These are phyloP conservation scores for Pulveroboletus ravenelii DNA, from an alignment of 768 basidiomycete species.

Conservation along the genomic window DNA sequence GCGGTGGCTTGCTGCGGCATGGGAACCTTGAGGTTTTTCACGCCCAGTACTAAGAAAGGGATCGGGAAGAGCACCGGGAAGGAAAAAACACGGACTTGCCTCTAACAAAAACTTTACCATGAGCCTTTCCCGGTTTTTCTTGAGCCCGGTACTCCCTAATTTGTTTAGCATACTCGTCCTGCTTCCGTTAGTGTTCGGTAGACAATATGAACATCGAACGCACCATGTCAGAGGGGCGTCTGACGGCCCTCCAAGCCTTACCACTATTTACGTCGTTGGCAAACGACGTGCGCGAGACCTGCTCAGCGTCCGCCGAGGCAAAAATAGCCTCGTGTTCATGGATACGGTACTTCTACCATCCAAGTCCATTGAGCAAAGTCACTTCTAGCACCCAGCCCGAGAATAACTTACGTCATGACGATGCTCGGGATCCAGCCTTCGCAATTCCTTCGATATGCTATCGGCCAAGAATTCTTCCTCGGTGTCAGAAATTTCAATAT, in stretches of 20 bases:
- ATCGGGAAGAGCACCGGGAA: background rate
- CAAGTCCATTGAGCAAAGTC: constrained; percentile 2
- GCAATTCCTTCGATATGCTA: constrained; percentile 70
- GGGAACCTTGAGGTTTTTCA: constrained; percentile 71
- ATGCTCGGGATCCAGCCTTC: constrained; percentile 43
- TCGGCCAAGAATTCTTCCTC: constrained; percentile 57
- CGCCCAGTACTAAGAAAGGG: constrained; percentile 56
- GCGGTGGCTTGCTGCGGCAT: constrained; percentile 70
- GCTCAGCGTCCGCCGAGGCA: constrained; percentile 70
- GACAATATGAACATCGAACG: constrained; percentile 16
- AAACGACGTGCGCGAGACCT: constrained; percentile 61
- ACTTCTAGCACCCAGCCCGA: background rate
- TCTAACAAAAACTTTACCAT: constrained; percentile 93
- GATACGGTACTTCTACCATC: constrained; percentile 69
- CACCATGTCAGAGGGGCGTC: constrained; percentile 94
- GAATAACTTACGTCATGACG: constrained; percentile 21
- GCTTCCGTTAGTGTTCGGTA: background rate
- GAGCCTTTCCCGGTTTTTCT: constrained; percentile 72
- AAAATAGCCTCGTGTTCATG: constrained; percentile 79
- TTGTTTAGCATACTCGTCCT: constrained; percentile 95
- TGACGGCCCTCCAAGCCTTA: constrained; percentile 79
- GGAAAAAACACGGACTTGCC: constrained; percentile 40
- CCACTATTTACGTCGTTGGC: constrained; percentile 83
- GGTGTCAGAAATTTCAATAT: constrained; percentile 35
- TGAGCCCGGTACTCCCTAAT: constrained; percentile 76